Evolutionary conservation across 441 rosid genomes (phyloP).

Genomic region (Populus hybrid): DNA sequence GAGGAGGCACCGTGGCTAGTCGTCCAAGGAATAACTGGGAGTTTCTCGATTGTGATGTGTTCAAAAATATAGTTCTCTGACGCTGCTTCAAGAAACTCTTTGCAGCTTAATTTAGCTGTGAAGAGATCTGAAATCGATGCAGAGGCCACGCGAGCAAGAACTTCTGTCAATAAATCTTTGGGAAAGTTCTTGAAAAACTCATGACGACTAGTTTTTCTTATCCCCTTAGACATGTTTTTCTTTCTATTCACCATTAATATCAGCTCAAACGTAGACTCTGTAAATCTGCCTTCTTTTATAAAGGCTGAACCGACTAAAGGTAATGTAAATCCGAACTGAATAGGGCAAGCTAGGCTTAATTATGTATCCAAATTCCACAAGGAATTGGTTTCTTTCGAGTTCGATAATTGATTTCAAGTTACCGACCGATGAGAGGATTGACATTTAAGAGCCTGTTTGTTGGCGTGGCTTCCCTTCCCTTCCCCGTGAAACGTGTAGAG

Average conservation of each 20-base stretch:
- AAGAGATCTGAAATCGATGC: conserved; percentile 7
- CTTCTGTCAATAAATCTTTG: conserved; percentile 7
- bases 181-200: conserved; percentile 12
- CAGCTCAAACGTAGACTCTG: neutral
- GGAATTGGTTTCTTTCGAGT: neutral
- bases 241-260: neutral
- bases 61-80: conserved; percentile 15
- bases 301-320: neutral
- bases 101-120: conserved; percentile 18
- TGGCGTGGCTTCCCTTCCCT: no score
- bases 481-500: no score
- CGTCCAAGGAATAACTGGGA: neutral
- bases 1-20: neutral
- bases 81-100: conserved; percentile 2
- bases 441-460: no score
- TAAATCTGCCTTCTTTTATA: no score
- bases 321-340: neutral
- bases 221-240: neutral
- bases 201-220: neutral
- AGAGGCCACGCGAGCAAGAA: conserved; percentile 18
- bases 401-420: no score
- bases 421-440: no score
- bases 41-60: conserved; percentile 17
- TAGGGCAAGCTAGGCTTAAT: neutral
- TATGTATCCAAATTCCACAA: neutral